phyloP scores from a whole-genome alignment of 2,329 filamentous ascomycete species.

The Verruconis gallopava region DNA sequence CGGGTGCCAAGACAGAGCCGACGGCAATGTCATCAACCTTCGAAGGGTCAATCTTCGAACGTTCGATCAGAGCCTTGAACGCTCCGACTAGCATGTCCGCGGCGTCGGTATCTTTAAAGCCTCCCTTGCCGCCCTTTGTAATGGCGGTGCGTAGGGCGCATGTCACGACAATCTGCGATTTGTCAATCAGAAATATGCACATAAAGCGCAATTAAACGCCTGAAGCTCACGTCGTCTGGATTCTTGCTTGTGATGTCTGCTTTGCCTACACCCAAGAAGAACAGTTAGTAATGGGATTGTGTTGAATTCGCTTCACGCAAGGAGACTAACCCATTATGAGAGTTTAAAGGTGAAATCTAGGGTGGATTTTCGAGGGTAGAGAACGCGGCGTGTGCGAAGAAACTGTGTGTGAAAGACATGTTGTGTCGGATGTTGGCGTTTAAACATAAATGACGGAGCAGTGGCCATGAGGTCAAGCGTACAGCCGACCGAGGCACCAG shows the following conservation, averaged over 20 bases:
- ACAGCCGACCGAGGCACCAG: too few species aligned
- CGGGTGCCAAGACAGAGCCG: conserved; percentile 80
- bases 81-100: conserved; percentile 76
- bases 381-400: too few species aligned
- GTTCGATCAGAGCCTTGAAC: conserved; percentile 67
- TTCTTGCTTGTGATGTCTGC: background rate
- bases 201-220: background rate
- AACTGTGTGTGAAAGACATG: too few species aligned
- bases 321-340: too few species aligned
- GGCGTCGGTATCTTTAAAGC: conserved; percentile 86
- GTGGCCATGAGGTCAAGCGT: too few species aligned
- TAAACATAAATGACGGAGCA: too few species aligned
- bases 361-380: too few species aligned
- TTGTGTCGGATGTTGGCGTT: too few species aligned
- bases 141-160: conserved; percentile 83
- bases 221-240: background rate
- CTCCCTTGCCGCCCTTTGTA: conserved; percentile 85
- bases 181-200: background rate
- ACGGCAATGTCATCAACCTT: conserved; percentile 89
- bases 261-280: too few species aligned
- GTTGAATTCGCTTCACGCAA: too few species aligned
- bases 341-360: too few species aligned
- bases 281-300: too few species aligned
- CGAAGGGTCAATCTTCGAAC: conserved; percentile 76
- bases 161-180: conserved; percentile 62